Conservation (phyloP, 2,329 filamentous ascomycete genomes). For the Xylariaceae sp. region DNA sequence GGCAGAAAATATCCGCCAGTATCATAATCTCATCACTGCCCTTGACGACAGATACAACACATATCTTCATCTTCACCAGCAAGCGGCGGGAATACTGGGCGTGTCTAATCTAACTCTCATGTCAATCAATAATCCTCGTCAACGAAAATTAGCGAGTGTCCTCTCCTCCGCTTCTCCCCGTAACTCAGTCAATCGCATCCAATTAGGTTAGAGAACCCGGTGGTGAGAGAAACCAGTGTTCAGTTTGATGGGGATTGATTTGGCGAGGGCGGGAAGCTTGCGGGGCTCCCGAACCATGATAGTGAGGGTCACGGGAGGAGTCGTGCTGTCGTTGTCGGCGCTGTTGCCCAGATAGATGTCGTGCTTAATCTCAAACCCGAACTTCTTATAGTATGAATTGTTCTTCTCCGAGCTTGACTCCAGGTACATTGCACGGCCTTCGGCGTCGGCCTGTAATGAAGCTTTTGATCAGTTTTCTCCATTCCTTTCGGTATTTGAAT, state of each 20-base stretch:
- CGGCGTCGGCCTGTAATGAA: conserved; percentile 56
- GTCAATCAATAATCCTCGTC: too few species aligned
- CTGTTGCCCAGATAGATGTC: conserved; percentile 52
- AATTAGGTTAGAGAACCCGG: too few species aligned
- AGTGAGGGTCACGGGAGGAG: conserved; percentile 59
- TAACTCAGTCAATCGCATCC: too few species aligned
- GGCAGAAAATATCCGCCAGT: too few species aligned
- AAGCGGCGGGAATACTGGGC: too few species aligned
- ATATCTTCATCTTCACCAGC: too few species aligned
- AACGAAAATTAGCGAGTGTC: too few species aligned
- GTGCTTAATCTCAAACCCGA: conserved; percentile 65
- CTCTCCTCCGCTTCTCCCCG: too few species aligned
- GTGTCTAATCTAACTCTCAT: too few species aligned
- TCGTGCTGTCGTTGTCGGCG: conserved; percentile 1
- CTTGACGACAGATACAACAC: too few species aligned
- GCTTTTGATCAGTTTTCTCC: background rate
- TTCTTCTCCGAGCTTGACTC: conserved; percentile 71
- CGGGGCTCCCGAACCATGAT: conserved; percentile 79
- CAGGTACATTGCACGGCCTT: conserved; percentile 68
- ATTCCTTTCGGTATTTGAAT: background rate
- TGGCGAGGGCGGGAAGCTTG: conserved; percentile 27
- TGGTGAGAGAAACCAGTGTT: conserved; percentile 25
- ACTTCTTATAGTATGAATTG: conserved; percentile 67
- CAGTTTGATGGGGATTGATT: conserved; percentile 35
- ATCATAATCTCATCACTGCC: too few species aligned